Conservation (phyloP, 2,329 filamentous ascomycete genomes). For the Ascocoryne sarcoides region DNA sequence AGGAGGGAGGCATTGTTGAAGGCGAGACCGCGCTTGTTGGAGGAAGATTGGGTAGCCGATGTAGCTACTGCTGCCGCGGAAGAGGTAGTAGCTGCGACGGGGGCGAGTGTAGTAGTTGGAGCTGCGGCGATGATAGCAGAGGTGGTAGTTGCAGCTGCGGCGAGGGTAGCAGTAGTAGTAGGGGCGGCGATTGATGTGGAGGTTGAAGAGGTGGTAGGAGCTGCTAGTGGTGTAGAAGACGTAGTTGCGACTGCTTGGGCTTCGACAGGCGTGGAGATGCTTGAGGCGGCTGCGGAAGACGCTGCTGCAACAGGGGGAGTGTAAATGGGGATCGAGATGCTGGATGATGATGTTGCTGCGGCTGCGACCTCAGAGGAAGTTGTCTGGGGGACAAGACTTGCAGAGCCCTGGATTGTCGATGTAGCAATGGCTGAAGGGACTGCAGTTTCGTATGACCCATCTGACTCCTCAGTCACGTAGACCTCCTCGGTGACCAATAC, state of each 20-base stretch:
- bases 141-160: constrained; percentile 4
- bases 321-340: neutral
- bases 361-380: constrained; percentile 4
- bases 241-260: neutral
- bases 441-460: constrained; percentile 18
- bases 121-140: constrained; percentile 1
- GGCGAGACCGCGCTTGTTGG: constrained; percentile 52
- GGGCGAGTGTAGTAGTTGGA: neutral
- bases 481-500: constrained; percentile 20
- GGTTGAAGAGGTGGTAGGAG: constrained; percentile 1
- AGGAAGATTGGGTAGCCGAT: constrained; percentile 2
- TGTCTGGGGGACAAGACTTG: constrained; percentile 7
- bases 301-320: too few relatives aligned
- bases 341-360: constrained; percentile 1
- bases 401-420: constrained; percentile 10
- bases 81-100: neutral
- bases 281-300: constrained; percentile 2
- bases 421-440: constrained; percentile 14
- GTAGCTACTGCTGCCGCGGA: constrained; percentile 3
- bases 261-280: neutral
- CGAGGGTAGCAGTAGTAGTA: neutral
- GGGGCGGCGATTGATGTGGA: neutral
- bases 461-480: constrained; percentile 14
- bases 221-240: neutral
- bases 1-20: constrained; percentile 54